Base-by-base conservation (phyloP, 805 yeast genomes). In the Kuraishia cidri region DNA sequence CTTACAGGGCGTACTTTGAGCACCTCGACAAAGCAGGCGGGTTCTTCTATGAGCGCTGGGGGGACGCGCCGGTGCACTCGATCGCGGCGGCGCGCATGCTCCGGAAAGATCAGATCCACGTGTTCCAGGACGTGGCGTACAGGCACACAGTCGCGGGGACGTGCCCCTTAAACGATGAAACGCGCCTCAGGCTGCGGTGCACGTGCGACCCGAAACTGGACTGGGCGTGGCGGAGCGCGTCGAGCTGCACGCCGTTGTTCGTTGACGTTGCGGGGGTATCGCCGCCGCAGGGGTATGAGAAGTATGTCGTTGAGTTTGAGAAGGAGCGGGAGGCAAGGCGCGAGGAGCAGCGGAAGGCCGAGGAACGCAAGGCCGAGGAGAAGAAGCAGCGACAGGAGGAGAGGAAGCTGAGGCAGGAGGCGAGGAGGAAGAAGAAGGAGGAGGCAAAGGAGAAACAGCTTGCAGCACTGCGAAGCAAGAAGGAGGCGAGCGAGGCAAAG, bases 81-180 rank as follows among this genome's bases (percentile, higher is more conserved):
- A 59, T 79, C 37, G 86, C 79, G 4, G 79, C 69, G 3, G 61
- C 78, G 1, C 59, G 72, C 37, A 62, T 79, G 49, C 42, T 83
- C 53, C 72, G 78, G 32, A 73, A 67, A 49, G 72, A 72, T 35
- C 64, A 79, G 48, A 62, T 86, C 31, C 92, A 83, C 48, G 66
- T 80, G 58, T 87, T 86, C 52, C 78, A 72, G 36, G 94, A 84
- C 46, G 72, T 85, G 33, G 87, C 94, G 22, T 85, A 86, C 58
- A 76, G 50, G 59, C 95, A 85, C 54, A 77, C 72, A 25, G 94
- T 94, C 16, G 84, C 78, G 61, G 65, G 70, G 42, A 71, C 78
- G 51, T 83, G 94, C 66, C 96, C 96, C 3, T 61, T 79, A 37
- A 78, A 80, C 45, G 68, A 69, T 35, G 58, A 54, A 6, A 64